Evolutionary conservation across 2,329 filamentous ascomycete genomes (phyloP), one percentile per base, ranked within the genome.

Genomic region (Penicillium sp.): DNA sequence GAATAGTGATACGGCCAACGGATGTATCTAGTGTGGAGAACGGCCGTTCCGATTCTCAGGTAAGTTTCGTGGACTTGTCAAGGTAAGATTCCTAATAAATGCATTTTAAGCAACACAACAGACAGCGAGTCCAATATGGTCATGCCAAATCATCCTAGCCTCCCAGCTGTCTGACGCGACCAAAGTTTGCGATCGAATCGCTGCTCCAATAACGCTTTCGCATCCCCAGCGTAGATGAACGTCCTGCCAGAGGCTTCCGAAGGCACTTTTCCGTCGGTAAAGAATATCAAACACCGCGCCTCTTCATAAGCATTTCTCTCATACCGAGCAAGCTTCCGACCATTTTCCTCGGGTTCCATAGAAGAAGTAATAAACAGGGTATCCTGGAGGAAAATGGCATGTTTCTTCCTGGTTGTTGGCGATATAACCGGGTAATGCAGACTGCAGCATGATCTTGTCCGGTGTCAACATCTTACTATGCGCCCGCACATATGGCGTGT

Each of bases 221-320:
- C 55, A 59, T 68, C 65, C 14, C 63, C 63, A 1, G 62, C 64
- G 46, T 68, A 67, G 59, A 63, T 57, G 48, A 67, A 68, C 4
- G 61, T 62, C n/a, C 57, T 64, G 9, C 58, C 67, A 4, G 11
- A 44, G 2, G 53, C 35, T 43, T 65, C 54, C 9, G 6, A 9
- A 1, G 52, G 45, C 40, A 44, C 38, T 47, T 51, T 40, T 14
- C 16, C 40, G 26, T 57, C 55, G 19, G n/a, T 29, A 53, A 56
- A 49, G 26, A 11, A 32, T 32, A 48, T 40, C 41, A 42, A 30
- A 19, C 39, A 39, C 6, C 27, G 27, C 27, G 27, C 27, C 9
- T 30, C 18, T 10, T 13, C 19, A 5, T 39, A 39, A 10, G 16
- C n/a, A 39, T 39, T 39, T 13, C n/a, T 39, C 18, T 39, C 36